These are phyloP conservation scores for Aspergillus sparsus DNA, from an alignment of 495 filamentous ascomycete genomes.

Conservation along the genomic window DNA sequence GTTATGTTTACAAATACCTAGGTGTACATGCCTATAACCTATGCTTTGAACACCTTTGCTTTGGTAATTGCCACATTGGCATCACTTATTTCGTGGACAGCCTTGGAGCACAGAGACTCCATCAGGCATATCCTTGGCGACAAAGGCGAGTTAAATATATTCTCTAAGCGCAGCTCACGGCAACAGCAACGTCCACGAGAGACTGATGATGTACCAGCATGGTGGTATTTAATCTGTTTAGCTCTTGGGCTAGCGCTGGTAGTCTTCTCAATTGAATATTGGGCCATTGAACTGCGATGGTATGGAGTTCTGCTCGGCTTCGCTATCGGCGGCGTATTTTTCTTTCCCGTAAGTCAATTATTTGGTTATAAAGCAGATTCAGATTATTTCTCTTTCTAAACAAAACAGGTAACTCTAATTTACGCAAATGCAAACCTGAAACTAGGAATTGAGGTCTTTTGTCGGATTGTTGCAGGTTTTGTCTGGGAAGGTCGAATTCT, in stretches of 20 bases:
- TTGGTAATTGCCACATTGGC: slow-evolving; percentile 79
- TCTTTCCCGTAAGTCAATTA: slow-evolving; percentile 42
- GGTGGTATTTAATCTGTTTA: slow-evolving; percentile 74
- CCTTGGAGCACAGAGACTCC: slow-evolving; percentile 44
- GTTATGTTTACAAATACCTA: too few relatives aligned
- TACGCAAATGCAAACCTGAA: slow-evolving; percentile 87
- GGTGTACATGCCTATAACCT: slow-evolving; percentile 77
- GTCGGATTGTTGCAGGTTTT: slow-evolving; percentile 76
- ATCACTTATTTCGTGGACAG: slow-evolving; percentile 65
- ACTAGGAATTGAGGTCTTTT: slow-evolving; percentile 72
- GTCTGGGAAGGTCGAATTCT: slow-evolving; percentile 81
- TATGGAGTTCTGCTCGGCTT: slow-evolving; percentile 72
- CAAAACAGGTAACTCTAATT: slow-evolving; percentile 78
- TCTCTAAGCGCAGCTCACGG: too few relatives aligned
- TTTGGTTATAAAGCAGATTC: too few relatives aligned
- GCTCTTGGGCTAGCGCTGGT: slow-evolving; percentile 69
- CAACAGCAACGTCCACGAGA: slow-evolving; percentile 50
- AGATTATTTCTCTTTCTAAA: too few relatives aligned
- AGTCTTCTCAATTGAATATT: slow-evolving; percentile 78
- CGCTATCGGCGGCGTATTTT: slow-evolving; percentile 63
- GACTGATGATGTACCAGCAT: slow-evolving; percentile 64
- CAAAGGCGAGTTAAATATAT: too few relatives aligned
- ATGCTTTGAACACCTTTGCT: slow-evolving; percentile 70
- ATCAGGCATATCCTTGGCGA: neutral
- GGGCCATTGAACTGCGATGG: slow-evolving; percentile 68